A percentile compares a stretch with the other conserved stretches of the same genome.
These are phyloP conservation scores for Aspergillus ochraceus DNA, from an alignment of 2,329 filamentous ascomycete genomes.

Conservation along the genomic window DNA sequence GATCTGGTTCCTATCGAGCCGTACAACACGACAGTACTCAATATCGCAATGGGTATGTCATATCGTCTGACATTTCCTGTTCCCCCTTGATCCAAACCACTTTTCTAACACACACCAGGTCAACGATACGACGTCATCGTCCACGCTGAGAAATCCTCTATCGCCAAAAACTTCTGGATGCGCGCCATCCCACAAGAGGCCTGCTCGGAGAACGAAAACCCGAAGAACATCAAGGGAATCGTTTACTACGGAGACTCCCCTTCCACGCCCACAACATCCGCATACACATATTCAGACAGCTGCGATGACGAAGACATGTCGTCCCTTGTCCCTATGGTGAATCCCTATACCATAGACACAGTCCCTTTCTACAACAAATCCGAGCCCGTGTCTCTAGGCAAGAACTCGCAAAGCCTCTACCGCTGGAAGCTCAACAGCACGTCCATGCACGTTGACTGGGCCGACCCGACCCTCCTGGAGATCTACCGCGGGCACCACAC, in stretches of 20 bases:
- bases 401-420: slow-evolving; percentile 23
- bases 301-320: slow-evolving; percentile 30
- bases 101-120: slow-evolving; percentile 15
- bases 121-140: slow-evolving; percentile 44
- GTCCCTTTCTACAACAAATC: neutral
- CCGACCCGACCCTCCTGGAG: slow-evolving; percentile 30
- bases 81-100: neutral
- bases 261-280: slow-evolving; percentile 17
- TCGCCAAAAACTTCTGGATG: slow-evolving; percentile 37
- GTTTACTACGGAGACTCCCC: slow-evolving; percentile 39
- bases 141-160: slow-evolving; percentile 23
- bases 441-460: slow-evolving; percentile 33
- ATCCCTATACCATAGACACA: slow-evolving; percentile 11
- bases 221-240: slow-evolving; percentile 52
- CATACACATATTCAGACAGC: slow-evolving; percentile 20
- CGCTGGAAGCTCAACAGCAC: slow-evolving; percentile 36
- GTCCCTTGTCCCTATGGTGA: slow-evolving; percentile 26
- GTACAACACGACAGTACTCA: slow-evolving; percentile 50
- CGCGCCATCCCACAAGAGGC: slow-evolving; percentile 45
- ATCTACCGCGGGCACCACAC: slow-evolving; percentile 18
- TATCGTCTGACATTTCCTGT: neutral
- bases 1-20: slow-evolving; percentile 61
- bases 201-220: slow-evolving; percentile 44
- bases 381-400: neutral
- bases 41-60: slow-evolving; percentile 44